A percentile compares a stretch with the other conserved stretches of the same genome.
These are phyloP conservation scores for Aschersonia sp. DNA, from an alignment of 2,329 filamentous ascomycete species.

Conservation along the genomic window DNA sequence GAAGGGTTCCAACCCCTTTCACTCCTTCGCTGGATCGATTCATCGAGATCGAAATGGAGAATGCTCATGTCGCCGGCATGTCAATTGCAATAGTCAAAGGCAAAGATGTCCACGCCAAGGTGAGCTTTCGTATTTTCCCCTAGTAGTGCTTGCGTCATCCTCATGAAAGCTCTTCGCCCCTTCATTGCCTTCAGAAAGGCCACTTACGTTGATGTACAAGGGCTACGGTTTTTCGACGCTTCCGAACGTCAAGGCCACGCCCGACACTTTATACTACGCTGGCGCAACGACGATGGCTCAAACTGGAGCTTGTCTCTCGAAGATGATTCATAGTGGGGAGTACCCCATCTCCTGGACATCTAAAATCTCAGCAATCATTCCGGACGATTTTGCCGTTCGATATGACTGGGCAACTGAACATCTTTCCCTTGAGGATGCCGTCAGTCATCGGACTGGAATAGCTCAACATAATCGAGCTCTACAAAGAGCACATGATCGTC, in stretches of 20 bases:
- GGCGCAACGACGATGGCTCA: slow-evolving; percentile 44
- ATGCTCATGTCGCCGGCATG: slow-evolving; percentile 22
- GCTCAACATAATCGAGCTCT: slow-evolving; percentile 22
- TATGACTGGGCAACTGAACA: slow-evolving; percentile 29
- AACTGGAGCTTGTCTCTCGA: slow-evolving; percentile 32
- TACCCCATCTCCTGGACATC: slow-evolving; percentile 24
- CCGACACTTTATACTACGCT: slow-evolving; percentile 36
- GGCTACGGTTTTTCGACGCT: slow-evolving; percentile 14
- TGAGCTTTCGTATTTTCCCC: slow-evolving; percentile 1
- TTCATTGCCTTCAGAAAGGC: not conserved
- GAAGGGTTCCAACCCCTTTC: not conserved
- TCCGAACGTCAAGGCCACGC: slow-evolving; percentile 24
- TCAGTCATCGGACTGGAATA: slow-evolving; percentile 36
- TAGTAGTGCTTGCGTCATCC: no score
- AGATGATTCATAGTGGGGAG: slow-evolving; percentile 28
- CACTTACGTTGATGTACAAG: slow-evolving; percentile 4
- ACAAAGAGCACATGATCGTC: slow-evolving; percentile 10
- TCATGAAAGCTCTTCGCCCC: no score
- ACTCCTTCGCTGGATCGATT: not conserved
- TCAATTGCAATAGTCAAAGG: slow-evolving; percentile 13
- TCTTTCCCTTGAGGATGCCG: slow-evolving; percentile 37
- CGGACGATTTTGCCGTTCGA: slow-evolving; percentile 35
- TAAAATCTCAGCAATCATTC: slow-evolving; percentile 28
- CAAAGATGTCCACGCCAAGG: slow-evolving; percentile 11
- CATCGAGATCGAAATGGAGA: slow-evolving; percentile 2